These are phyloP conservation scores for Kuraishia molischiana DNA, from an alignment of 805 yeast species.

Conservation along the genomic window DNA sequence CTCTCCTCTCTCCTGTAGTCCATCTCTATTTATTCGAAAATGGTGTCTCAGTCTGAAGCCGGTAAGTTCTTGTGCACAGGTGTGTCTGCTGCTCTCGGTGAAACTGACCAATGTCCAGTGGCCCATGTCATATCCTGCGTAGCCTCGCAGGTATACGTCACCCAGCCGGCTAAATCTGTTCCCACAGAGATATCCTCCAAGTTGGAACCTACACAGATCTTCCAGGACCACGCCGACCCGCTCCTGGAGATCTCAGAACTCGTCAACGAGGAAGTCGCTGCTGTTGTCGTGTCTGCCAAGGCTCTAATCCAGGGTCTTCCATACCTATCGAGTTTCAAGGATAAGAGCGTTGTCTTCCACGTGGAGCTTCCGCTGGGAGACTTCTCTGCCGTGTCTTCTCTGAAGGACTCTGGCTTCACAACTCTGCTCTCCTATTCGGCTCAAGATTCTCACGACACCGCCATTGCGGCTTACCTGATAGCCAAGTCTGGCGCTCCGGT, in stretches of 20 bases:
- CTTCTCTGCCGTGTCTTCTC: conserved; percentile 57
- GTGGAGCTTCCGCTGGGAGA: conserved; percentile 52
- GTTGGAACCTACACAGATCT: conserved; percentile 8
- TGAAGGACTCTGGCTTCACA: conserved; percentile 59
- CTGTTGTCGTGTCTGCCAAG: conserved; percentile 43
- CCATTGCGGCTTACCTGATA: conserved; percentile 49
- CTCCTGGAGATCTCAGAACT: conserved; percentile 19
- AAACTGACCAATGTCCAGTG: no score
- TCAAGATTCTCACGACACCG: conserved; percentile 41
- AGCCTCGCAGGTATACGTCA: conserved; percentile 21
- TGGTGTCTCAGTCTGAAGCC: not conserved
- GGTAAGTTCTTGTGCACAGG: no score
- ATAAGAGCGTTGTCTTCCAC: conserved; percentile 45
- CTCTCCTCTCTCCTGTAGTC: no score
- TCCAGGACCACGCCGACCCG: conserved; percentile 44
- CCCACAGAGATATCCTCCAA: conserved; percentile 21
- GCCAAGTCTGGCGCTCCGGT: conserved; percentile 48
- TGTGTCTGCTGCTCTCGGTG: no score
- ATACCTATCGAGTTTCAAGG: conserved; percentile 31
- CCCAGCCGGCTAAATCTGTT: conserved; percentile 37
- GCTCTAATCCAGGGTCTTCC: conserved; percentile 55
- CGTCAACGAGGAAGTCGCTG: conserved; percentile 16
- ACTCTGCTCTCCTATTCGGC: conserved; percentile 58
- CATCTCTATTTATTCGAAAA: no score
- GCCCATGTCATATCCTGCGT: not conserved